Evolutionary conservation across 768 basidiomycete species (phyloP), one percentile per base, ranked within the genome.

Genomic region (Boletus fagicola): DNA sequence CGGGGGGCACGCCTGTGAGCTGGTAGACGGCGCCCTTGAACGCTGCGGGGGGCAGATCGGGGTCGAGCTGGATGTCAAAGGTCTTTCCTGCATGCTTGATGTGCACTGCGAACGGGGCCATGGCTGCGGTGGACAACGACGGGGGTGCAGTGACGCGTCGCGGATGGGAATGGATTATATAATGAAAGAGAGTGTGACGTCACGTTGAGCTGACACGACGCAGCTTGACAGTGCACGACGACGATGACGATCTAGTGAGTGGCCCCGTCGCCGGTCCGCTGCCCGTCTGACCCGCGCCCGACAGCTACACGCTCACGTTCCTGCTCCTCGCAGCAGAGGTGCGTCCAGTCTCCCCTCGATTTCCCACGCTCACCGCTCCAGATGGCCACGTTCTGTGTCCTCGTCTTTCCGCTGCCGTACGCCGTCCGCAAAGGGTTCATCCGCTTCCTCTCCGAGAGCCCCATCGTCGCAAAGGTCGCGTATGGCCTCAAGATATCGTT

Each of bases 401-500:
- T 97, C 60, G 90, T 95, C 52, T 78, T 86, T 10, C 94, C 94
- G 3, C 78, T 96, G n/a, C 94, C 94, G 1, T 88, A 91, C 72
- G 71, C 76, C 7, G 62, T 92, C 60, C 83, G 83, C 68, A 87
- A 89, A 77, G 67, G 68, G 0, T 70, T 95, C 48, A 92, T 96
- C 64, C 76, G 72, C 22, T 92, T 88, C 75, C 78, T 90, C 50
- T 83, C 85, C 0, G 83, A 84, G 59, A 91, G 82, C 49, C 75
- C 79, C 54, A 69, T 87, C 56, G 76, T 94, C 53, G 92, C 90
- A 20, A 95, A 94, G 65, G 62, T 96, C 56, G 91, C 93, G 8
- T 97, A 97, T 69, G 94, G 78, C 22, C 80, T 97, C 67, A 96
- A 96, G 72, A 96, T 97, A 58, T 87, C 92, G 10, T 97, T 96